Evolutionary conservation across 2,329 filamentous ascomycete genomes (phyloP).

Genomic region (Aspergillus transmontanensis): DNA sequence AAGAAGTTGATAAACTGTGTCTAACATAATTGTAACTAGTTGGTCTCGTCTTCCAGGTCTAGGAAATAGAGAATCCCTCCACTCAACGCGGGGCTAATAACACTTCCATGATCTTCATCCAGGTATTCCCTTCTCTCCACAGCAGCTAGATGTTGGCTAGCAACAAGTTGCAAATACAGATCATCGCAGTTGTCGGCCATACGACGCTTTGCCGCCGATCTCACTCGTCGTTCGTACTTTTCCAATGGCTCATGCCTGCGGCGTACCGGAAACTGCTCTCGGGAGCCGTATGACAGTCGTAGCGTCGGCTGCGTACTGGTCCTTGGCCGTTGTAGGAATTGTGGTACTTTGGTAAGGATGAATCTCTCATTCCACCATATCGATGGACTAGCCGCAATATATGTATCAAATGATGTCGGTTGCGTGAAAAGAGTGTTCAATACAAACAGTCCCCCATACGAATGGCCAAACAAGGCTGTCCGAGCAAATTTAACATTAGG

Average conservation of each 20-base stretch:
- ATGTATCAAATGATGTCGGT: slow-evolving; percentile 47
- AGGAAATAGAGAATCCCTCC: slow-evolving; percentile 23
- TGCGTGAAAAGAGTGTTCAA: slow-evolving; percentile 49
- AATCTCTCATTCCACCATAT: slow-evolving; percentile 53
- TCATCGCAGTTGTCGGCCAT: slow-evolving; percentile 32
- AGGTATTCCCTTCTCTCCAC: slow-evolving; percentile 25
- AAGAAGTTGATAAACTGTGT: background rate
- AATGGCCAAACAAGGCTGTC: slow-evolving; percentile 54
- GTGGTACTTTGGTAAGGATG: slow-evolving; percentile 36
- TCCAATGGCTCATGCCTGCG: slow-evolving; percentile 32
- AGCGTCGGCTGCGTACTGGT: slow-evolving; percentile 21
- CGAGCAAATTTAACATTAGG: slow-evolving; percentile 34
- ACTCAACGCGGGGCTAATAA: slow-evolving; percentile 32
- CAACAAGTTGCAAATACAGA: slow-evolving; percentile 21
- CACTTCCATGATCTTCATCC: slow-evolving; percentile 37
- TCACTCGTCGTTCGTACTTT: slow-evolving; percentile 29
- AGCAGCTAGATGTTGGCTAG: slow-evolving; percentile 13
- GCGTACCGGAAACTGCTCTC: slow-evolving; percentile 34
- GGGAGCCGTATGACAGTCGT: slow-evolving; percentile 39
- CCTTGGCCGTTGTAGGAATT: slow-evolving; percentile 25
- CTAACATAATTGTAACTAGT: background rate
- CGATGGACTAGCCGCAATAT: slow-evolving; percentile 50
- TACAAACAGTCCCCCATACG: slow-evolving; percentile 53
- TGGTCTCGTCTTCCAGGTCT: slow-evolving; percentile 3
- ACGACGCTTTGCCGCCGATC: slow-evolving; percentile 16